Percentiles rank a stretch among this genome's conserved stretches.
phyloP scores from a whole-genome alignment of 176 grass and related monocot genomes.

The Zoysia japonica region DNA sequence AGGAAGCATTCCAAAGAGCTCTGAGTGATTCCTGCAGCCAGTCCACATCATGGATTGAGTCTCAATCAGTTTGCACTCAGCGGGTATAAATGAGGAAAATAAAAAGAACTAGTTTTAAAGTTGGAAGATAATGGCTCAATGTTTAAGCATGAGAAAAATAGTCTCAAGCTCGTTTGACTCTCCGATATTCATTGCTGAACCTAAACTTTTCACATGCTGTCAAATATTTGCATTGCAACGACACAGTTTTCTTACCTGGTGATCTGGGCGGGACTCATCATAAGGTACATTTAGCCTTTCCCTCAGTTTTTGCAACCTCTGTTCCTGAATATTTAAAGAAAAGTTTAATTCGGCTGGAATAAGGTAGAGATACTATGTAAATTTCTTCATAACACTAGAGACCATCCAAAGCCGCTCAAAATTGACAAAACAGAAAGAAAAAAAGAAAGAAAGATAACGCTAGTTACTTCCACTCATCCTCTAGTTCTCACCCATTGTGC shows the following conservation, averaged over 20 bases:
- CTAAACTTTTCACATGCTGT: neutral
- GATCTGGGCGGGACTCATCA: slow-evolving; percentile 72
- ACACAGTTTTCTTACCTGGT: slow-evolving; percentile 53
- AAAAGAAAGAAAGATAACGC: neutral
- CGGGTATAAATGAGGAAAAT: neutral
- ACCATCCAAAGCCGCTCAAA: neutral
- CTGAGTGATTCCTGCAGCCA: slow-evolving; percentile 69
- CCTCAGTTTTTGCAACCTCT: slow-evolving; percentile 69
- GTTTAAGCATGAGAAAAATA: neutral
- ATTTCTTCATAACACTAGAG: neutral
- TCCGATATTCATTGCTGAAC: neutral
- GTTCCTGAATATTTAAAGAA: slow-evolving; percentile 61
- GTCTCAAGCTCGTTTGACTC: neutral
- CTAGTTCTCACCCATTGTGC: neutral
- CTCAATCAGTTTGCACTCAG: neutral
- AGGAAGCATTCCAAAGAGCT: slow-evolving; percentile 78
- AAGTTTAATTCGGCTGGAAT: slow-evolving; percentile 2
- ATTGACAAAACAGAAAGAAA: neutral
- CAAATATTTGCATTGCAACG: neutral
- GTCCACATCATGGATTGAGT: slow-evolving; percentile 11
- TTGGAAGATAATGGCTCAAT: neutral
- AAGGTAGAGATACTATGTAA: neutral
- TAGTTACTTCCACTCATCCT: neutral
- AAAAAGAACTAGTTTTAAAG: neutral
- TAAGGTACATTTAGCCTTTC: slow-evolving; percentile 83